phyloP scores from a whole-genome alignment of 2,329 filamentous ascomycete genomes.

The Aureobasidium sp. region DNA sequence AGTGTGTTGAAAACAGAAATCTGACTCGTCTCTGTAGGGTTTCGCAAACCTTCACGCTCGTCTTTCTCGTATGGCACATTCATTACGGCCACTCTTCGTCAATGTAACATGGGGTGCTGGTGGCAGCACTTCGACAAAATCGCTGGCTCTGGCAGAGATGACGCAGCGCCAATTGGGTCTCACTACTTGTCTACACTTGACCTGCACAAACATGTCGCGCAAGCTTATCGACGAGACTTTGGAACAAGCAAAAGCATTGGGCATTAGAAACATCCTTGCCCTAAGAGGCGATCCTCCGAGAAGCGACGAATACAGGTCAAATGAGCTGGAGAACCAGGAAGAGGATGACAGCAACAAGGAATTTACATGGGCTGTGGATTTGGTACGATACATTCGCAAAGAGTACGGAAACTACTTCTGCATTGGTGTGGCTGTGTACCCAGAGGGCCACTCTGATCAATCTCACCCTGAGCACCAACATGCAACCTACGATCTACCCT shows the following conservation, averaged over 20 bases:
- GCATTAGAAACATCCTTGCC: conserved; percentile 89
- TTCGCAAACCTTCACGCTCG: conserved; percentile 90
- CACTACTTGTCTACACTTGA: conserved; percentile 92
- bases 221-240: conserved; percentile 79
- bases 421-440: conserved; percentile 88
- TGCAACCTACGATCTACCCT: conserved; percentile 65
- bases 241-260: conserved; percentile 81
- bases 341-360: conserved; percentile 61
- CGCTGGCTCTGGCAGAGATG: conserved; percentile 87
- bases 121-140: conserved; percentile 84
- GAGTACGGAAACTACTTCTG: conserved; percentile 93
- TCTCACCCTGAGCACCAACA: conserved; percentile 74
- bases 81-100: conserved; percentile 85
- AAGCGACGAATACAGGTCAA: conserved; percentile 72
- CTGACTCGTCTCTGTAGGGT: conserved; percentile 45
- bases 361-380: conserved; percentile 81
- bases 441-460: conserved; percentile 90
- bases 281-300: conserved; percentile 86
- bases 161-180: conserved; percentile 87
- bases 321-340: conserved; percentile 43
- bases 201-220: conserved; percentile 95
- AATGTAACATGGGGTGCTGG: conserved; percentile 98
- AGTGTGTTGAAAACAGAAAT: not conserved
- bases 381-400: conserved; percentile 82
- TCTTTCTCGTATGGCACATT: conserved; percentile 89